phyloP scores from a whole-genome alignment of 257 asterid genomes.

The Petunia secreta region DNA sequence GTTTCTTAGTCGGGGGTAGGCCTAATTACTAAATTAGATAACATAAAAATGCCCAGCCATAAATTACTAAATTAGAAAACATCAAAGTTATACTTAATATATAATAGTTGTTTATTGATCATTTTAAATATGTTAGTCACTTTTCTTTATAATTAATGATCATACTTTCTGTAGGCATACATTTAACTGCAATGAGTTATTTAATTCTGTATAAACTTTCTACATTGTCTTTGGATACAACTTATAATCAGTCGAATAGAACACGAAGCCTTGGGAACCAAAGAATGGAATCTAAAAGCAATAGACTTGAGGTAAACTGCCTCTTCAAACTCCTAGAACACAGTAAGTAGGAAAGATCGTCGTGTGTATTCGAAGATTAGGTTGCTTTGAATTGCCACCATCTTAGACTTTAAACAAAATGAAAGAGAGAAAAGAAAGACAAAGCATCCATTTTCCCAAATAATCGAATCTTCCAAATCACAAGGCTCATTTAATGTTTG shows the following conservation, averaged over 20 bases:
- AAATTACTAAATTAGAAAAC: no score
- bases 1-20: background rate
- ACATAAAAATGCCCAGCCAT: no score
- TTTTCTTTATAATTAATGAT: no score
- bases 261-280: background rate
- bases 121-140: no score
- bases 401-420: conserved; percentile 47
- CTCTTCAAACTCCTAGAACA: conserved; percentile 18
- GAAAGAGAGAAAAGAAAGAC: background rate
- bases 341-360: no score
- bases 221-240: no score
- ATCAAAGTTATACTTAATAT: no score
- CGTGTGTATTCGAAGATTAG: conserved; percentile 4
- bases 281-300: background rate
- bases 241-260: background rate
- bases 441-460: conserved; percentile 76
- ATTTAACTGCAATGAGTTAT: no score
- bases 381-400: conserved; percentile 35
- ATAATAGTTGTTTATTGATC: no score
- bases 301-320: conserved; percentile 17
- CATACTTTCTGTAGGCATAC: no score
- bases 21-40: no score
- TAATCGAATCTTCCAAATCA: conserved; percentile 87
- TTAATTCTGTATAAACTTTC: no score
- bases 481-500: conserved; percentile 80